Percentiles rank a stretch among this genome's conserved stretches.
These are phyloP conservation scores for Dendrobium chrysotoxum DNA, from an alignment of 106 monocot genomes.

Conservation along the genomic window DNA sequence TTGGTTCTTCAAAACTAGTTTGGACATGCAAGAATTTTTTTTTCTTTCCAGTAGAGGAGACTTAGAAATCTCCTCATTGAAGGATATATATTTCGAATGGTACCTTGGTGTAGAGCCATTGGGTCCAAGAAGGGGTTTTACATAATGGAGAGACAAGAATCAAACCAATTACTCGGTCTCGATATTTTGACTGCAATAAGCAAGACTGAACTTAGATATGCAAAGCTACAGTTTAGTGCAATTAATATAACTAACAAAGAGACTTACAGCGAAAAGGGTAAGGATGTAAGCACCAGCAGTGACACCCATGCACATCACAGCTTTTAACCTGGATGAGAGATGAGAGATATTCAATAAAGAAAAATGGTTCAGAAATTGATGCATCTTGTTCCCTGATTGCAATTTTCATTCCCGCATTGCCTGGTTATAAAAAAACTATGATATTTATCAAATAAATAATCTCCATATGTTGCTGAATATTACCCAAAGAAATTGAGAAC, in stretches of 20 bases:
- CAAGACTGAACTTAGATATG: neutral
- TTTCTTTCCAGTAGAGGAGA: neutral
- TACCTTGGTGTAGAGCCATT: slow-evolving; percentile 79
- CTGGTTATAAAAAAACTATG: neutral
- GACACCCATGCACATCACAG: slow-evolving; percentile 78
- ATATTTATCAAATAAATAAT: neutral
- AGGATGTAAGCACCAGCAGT: slow-evolving; percentile 70
- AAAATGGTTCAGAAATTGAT: neutral
- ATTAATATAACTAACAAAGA: neutral
- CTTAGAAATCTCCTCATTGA: neutral
- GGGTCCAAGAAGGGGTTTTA: slow-evolving; percentile 77
- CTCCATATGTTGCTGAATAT: neutral
- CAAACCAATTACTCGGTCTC: slow-evolving; percentile 56
- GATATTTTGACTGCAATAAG: slow-evolving; percentile 43
- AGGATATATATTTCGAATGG: neutral
- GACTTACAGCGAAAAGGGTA: slow-evolving; percentile 69
- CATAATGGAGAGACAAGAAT: slow-evolving; percentile 73
- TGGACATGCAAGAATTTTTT: too few relatives aligned
- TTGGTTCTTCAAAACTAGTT: neutral
- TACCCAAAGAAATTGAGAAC: slow-evolving; percentile 93
- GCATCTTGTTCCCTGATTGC: neutral
- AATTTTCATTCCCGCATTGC: neutral
- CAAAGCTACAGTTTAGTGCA: neutral
- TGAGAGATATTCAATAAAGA: neutral
- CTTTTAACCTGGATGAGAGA: slow-evolving; percentile 33